Percentiles rank a stretch among this genome's conserved stretches.
These are phyloP conservation scores for Stentor coeruleus DNA, from an alignment of 73 alveolate species.

Conservation along the genomic window DNA sequence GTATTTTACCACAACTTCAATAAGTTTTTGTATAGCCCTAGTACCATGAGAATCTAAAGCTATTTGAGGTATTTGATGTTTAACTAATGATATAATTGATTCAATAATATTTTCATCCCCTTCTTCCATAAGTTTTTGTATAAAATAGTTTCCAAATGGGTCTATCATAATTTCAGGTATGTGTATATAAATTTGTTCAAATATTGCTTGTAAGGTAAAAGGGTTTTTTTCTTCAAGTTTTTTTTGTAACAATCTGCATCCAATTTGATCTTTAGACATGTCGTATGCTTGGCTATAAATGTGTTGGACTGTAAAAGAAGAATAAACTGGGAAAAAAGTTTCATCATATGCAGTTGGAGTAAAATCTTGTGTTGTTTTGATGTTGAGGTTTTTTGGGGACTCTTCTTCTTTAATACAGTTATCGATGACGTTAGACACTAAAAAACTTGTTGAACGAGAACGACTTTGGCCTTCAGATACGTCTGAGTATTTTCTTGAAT, in stretches of 20 bases:
- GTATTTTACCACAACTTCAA: conserved; percentile 41
- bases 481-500: not conserved
- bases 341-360: not conserved
- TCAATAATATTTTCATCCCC: not conserved
- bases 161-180: conserved; percentile 48
- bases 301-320: conserved; percentile 25
- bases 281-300: conserved; percentile 56
- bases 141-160: conserved; percentile 84
- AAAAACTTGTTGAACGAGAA: conserved; percentile 1
- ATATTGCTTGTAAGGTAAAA: conserved; percentile 43
- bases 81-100: not conserved
- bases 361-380: not conserved
- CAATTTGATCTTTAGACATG: conserved; percentile 77
- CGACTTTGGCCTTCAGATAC: not conserved
- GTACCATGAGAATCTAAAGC: conserved; percentile 77
- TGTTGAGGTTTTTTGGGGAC: not conserved
- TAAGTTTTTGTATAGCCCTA: conserved; percentile 63
- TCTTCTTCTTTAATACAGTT: conserved; percentile 21
- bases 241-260: conserved; percentile 84
- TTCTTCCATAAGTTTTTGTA: conserved; percentile 59
- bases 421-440: not conserved
- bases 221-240: conserved; percentile 58
- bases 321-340: not conserved
- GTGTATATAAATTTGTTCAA: conserved; percentile 3
- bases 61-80: conserved; percentile 32